These are phyloP conservation scores for Willaertia magna DNA, from an alignment of 208 protist species.

Conservation along the genomic window DNA sequence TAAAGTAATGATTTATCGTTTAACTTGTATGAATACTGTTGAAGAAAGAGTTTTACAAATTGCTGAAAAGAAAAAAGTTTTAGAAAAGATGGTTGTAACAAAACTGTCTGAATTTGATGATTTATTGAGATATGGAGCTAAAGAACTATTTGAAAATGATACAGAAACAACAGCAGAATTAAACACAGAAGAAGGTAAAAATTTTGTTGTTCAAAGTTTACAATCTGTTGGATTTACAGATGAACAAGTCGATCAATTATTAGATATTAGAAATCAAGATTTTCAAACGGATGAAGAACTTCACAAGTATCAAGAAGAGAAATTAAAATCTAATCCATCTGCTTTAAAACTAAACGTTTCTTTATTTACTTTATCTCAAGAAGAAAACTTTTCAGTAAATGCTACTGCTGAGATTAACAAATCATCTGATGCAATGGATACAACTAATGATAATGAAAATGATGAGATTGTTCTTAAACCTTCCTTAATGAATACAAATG, in stretches of 20 bases:
- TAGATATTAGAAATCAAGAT: too few species aligned
- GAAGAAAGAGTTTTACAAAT: constrained; percentile 83
- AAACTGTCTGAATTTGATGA: constrained; percentile 22
- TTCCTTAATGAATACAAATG: neutral
- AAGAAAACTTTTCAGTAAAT: neutral
- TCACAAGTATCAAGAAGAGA: too few species aligned
- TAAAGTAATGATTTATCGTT: constrained; percentile 81
- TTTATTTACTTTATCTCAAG: too few species aligned
- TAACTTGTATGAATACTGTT: constrained; percentile 78
- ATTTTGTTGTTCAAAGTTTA: too few species aligned
- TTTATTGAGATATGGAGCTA: constrained; percentile 41
- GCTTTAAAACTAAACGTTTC: too few species aligned
- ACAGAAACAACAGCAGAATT: neutral
- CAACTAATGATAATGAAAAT: neutral
- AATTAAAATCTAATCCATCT: too few species aligned
- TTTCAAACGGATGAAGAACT: too few species aligned
- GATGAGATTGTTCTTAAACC: neutral
- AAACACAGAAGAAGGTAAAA: neutral
- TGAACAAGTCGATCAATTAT: too few species aligned
- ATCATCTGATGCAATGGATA: neutral
- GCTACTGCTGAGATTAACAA: neutral
- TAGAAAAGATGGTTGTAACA: constrained; percentile 26
- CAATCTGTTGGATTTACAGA: too few species aligned
- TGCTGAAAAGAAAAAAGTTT: constrained; percentile 59
- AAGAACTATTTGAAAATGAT: neutral